Percentiles rank a stretch among this genome's conserved stretches.
Evolutionary conservation across 108 stramenopile genomes (phyloP).

Genomic region (Mayamaea pseudoterrestris): DNA sequence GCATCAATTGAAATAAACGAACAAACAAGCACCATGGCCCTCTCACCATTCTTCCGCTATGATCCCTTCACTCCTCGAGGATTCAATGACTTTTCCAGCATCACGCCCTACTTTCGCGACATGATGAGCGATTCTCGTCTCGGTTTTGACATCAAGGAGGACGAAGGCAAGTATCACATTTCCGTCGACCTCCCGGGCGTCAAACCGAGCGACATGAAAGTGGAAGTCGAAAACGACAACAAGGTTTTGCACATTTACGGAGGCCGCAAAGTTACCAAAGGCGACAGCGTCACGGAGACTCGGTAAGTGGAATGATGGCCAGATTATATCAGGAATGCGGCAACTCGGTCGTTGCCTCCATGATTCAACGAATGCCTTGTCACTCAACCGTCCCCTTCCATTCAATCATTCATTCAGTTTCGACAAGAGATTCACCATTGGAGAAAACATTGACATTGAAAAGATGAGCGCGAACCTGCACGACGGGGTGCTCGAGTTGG

Average conservation of each 20-base stretch:
- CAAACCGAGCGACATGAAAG: conserved; percentile 34
- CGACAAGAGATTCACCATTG: conserved; percentile 3
- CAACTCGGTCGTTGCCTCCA: too few species aligned
- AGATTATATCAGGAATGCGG: too few species aligned
- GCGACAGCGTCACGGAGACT: neutral
- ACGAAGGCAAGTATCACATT: conserved; percentile 39
- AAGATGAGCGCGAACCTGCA: conserved; percentile 16
- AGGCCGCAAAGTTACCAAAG: conserved; percentile 1
- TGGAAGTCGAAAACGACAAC: conserved; percentile 28
- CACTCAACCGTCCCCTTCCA: too few species aligned
- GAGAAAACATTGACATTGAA: conserved; percentile 11
- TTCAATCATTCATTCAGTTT: too few species aligned
- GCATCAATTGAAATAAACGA: too few species aligned
- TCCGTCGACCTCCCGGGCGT: conserved; percentile 57
- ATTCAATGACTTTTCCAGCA: too few species aligned
- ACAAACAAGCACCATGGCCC: too few species aligned
- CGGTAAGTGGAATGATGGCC: too few species aligned
- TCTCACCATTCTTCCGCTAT: too few species aligned
- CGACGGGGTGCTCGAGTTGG: conserved; percentile 20
- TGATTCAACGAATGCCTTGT: too few species aligned
- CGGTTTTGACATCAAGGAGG: conserved; percentile 45
- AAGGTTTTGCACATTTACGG: conserved; percentile 18
- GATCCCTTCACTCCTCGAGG: too few species aligned
- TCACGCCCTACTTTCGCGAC: too few species aligned
- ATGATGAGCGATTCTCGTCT: conserved; percentile 20